Base-by-base conservation (phyloP, 345 rosid genomes). In the Populus deltoides region DNA sequence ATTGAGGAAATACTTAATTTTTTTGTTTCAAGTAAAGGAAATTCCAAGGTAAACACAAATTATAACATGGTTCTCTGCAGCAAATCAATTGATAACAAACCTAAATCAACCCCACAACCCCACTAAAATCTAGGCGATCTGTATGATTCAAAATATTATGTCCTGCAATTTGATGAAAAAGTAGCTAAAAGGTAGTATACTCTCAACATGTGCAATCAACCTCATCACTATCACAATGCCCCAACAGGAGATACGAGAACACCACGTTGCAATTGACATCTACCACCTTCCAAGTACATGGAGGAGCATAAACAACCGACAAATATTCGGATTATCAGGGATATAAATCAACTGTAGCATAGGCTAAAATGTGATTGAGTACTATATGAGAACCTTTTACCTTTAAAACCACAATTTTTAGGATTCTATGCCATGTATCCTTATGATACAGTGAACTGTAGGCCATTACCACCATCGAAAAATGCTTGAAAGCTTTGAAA, bases 401-500 rank as follows among this genome's bases (percentile, higher is more conserved):
- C 62, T 16, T 13, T 29, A 35, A 24, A 55, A 8, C 20, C 69
- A 17, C 11, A 55, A 49, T 35, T 76, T 35, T 45, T 43, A 7
- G 31, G 22, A 75, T 65, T 39, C 11, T 6, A 6, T 36, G 38
- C 7, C 15, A 76, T 25, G 9, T 38, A n/a, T 67, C 8, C 2
- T 20, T n/a, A 39, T 35, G 3, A 20, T 63, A 68, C 13, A 10
- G 63, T 51, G 24, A 68, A n/a, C 36, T 75, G 24, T 1, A 39
- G 25, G 68, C 8, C 49, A n/a, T 49, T 24, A 68, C 38, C 68
- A 18, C 65, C 49, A 66, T 68, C 29, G 10, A 61, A 41, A 70
- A 70, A 27, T 20, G 53, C 67, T 57, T 25, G 29, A 20, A 66
- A 76, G 73, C 79, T 76, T 67, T 55, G 55, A 31, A n/a, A 55